These are phyloP conservation scores for Ceratocystis cacaofunesta DNA, from an alignment of 2,329 filamentous ascomycete genomes.

Conservation along the genomic window DNA sequence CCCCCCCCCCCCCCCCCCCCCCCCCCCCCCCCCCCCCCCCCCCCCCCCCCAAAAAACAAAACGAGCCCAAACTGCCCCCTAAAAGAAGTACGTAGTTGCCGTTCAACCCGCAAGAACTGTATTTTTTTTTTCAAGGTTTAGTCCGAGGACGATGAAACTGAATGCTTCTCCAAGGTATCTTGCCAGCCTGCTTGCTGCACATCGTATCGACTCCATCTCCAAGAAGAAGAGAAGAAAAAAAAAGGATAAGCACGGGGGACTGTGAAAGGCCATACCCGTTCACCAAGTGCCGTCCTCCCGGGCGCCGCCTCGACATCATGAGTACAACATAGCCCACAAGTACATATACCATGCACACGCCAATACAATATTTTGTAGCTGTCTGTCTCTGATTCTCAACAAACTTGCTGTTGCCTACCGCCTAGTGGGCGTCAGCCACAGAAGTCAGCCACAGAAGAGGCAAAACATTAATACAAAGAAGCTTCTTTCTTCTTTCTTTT, in stretches of 20 bases:
- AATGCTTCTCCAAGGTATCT: too few species aligned
- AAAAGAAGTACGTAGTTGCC: too few species aligned
- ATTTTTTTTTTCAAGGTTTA: too few species aligned
- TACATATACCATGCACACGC: neutral
- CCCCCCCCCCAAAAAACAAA: neutral
- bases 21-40: neutral
- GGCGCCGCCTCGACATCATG: neutral
- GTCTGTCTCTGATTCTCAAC: neutral
- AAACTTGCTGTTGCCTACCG: too few species aligned
- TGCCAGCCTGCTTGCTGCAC: too few species aligned
- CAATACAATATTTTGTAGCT: neutral
- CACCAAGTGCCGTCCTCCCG: neutral
- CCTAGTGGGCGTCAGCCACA: neutral
- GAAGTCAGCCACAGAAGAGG: neutral
- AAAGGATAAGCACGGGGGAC: neutral
- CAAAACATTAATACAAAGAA: neutral
- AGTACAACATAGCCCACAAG: neutral
- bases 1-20: neutral
- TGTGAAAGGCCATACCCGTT: neutral
- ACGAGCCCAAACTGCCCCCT: too few species aligned
- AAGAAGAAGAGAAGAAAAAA: neutral
- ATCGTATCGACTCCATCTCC: too few species aligned
- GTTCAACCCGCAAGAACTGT: too few species aligned
- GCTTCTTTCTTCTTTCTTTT: neutral
- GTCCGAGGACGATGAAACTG: neutral